A percentile compares a stretch with the other conserved stretches of the same genome.
Conservation (phyloP, 306 rosid genomes). For the Carpinus fangiana region DNA sequence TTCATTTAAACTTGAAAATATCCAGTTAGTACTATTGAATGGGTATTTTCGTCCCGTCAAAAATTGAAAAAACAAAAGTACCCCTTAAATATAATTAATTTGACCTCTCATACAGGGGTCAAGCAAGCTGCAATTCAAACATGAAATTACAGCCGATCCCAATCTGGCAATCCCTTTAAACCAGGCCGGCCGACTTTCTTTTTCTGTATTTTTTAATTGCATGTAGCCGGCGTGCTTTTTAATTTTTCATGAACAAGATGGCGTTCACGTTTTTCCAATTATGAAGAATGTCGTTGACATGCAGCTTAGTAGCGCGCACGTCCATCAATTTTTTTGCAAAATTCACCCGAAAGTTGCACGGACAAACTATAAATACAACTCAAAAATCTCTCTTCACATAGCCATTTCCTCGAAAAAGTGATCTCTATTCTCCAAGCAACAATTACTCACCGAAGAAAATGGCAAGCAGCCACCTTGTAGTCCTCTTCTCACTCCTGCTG, state of each 20-base stretch:
- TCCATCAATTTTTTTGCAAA: background rate
- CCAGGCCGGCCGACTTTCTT: no score
- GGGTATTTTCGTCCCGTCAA: no score
- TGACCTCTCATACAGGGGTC: no score
- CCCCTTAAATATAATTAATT: no score
- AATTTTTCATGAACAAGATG: background rate
- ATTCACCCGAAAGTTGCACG: background rate
- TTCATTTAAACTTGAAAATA: no score
- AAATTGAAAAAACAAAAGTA: no score
- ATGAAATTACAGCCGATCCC: no score
- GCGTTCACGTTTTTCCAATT: background rate
- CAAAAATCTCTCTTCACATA: background rate
- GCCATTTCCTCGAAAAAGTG: no score
- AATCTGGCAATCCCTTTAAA: no score
- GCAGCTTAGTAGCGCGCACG: background rate
- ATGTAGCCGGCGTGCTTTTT: background rate
- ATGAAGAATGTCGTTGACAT: background rate
- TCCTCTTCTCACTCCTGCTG: constrained; percentile 44
- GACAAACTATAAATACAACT: background rate
- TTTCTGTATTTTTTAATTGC: no score
- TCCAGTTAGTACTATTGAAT: no score
- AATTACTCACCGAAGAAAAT: constrained; percentile 32
- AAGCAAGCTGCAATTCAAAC: no score
- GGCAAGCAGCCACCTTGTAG: constrained; percentile 43
- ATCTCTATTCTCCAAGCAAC: constrained; percentile 17